These are phyloP conservation scores for Trametes punicea DNA, from an alignment of 768 basidiomycete genomes.

Conservation along the genomic window DNA sequence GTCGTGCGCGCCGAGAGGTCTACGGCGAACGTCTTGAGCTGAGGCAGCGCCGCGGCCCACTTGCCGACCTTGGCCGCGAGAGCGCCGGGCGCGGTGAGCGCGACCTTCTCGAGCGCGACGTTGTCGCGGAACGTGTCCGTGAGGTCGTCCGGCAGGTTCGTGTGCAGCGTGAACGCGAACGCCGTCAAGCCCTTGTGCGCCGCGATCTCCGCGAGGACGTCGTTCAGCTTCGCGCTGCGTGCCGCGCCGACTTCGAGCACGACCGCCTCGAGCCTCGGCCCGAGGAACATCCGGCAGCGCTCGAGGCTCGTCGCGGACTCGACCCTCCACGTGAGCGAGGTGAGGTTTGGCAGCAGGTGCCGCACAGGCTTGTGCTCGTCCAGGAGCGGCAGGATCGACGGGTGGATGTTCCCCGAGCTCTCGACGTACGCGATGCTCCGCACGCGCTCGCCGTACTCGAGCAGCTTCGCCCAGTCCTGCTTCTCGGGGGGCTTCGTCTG, in stretches of 20 bases:
- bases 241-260: conserved; percentile 57
- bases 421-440: conserved; percentile 70
- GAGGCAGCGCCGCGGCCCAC: conserved; percentile 65
- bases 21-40: conserved; percentile 60
- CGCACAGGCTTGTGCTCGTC: conserved; percentile 59
- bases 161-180: conserved; percentile 69
- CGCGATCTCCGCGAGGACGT: conserved; percentile 63
- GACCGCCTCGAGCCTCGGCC: conserved; percentile 56
- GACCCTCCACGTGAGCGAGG: conserved; percentile 68
- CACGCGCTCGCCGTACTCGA: conserved; percentile 66
- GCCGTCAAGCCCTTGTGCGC: conserved; percentile 59
- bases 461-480: conserved; percentile 66
- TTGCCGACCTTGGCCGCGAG: conserved; percentile 66
- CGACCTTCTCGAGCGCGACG: conserved; percentile 54
- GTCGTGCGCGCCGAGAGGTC: conserved; percentile 67
- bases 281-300: conserved; percentile 61
- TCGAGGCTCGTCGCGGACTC: conserved; percentile 66
- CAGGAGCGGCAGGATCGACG: conserved; percentile 64
- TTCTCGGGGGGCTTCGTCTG: conserved; percentile 60
- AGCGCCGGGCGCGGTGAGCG: conserved; percentile 72
- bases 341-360: conserved; percentile 67
- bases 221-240: conserved; percentile 52
- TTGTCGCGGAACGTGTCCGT: conserved; percentile 62
- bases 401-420: conserved; percentile 55
- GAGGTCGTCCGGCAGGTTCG: conserved; percentile 67